These are phyloP conservation scores for Dimargaris xerosporica DNA, from an alignment of 192 early-diverging fungal genomes.

Conservation along the genomic window DNA sequence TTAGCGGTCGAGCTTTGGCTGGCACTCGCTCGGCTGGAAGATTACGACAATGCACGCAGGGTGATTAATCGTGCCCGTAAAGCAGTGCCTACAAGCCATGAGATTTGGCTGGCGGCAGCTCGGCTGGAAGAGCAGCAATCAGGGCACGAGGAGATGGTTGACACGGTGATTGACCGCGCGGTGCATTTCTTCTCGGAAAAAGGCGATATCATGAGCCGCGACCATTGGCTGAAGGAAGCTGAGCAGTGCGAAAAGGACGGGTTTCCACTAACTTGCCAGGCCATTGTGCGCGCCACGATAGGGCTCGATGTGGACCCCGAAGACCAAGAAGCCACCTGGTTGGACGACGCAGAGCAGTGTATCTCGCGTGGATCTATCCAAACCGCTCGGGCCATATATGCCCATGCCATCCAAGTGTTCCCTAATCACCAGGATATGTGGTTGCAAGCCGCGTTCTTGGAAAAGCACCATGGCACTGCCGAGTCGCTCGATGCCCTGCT, in stretches of 20 bases:
- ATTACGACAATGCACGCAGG: conserved; percentile 69
- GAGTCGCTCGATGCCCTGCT: conserved; percentile 64
- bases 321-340: conserved; percentile 67
- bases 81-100: conserved; percentile 74
- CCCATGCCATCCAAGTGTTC: conserved; percentile 55
- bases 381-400: conserved; percentile 80
- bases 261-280: conserved; percentile 58
- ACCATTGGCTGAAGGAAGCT: conserved; percentile 82
- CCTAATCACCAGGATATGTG: conserved; percentile 73
- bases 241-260: conserved; percentile 66
- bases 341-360: conserved; percentile 75
- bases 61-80: conserved; percentile 83
- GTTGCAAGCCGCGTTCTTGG: conserved; percentile 70
- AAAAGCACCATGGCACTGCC: conserved; percentile 64
- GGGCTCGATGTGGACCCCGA: conserved; percentile 60
- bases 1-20: conserved; percentile 88
- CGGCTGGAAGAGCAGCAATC: conserved; percentile 71
- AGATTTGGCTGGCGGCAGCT: conserved; percentile 91
- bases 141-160: conserved; percentile 43
- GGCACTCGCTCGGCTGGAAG: conserved; percentile 81
- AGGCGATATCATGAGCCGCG: conserved; percentile 57
- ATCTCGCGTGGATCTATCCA: conserved; percentile 40
- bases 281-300: conserved; percentile 69
- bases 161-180: conserved; percentile 53
- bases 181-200: conserved; percentile 46